phyloP scores from a whole-genome alignment of 805 yeast genomes.

The Wickerhamomyces strasburgensis region DNA sequence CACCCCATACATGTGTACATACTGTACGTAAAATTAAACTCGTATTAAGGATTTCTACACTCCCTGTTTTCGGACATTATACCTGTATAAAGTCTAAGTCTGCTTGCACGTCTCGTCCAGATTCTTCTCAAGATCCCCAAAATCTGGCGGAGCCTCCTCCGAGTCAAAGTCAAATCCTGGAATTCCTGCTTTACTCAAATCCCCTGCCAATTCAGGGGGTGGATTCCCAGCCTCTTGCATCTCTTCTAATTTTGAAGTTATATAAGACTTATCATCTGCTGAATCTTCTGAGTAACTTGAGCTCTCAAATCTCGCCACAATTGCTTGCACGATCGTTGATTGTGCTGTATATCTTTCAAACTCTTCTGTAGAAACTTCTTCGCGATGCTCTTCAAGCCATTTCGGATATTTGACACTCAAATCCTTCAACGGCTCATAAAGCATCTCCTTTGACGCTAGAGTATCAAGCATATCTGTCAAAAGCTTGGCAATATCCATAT shows the following conservation, averaged over 20 bases:
- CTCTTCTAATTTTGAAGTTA: constrained; percentile 57
- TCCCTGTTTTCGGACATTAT: too few relatives aligned
- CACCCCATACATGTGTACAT: too few relatives aligned
- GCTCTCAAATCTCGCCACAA: constrained; percentile 63
- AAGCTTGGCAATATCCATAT: constrained; percentile 57
- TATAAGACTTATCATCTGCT: constrained; percentile 39
- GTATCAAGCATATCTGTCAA: constrained; percentile 74
- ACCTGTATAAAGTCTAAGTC: not conserved
- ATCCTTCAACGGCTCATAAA: constrained; percentile 86
- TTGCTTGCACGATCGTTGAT: constrained; percentile 51
- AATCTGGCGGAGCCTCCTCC: constrained; percentile 49
- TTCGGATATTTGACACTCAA: constrained; percentile 65
- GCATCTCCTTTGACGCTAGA: constrained; percentile 75
- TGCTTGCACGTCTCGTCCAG: constrained; percentile 49
- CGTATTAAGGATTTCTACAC: too few relatives aligned
- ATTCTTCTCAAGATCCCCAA: constrained; percentile 30
- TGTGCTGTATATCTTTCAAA: constrained; percentile 55
- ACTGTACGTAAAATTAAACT: too few relatives aligned
- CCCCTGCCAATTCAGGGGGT: constrained; percentile 69
- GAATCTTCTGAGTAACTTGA: constrained; percentile 52
- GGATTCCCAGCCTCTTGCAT: constrained; percentile 76
- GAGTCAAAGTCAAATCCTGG: constrained; percentile 43
- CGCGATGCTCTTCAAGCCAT: constrained; percentile 57
- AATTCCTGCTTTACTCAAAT: constrained; percentile 36
- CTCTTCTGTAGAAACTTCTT: constrained; percentile 36